Percentiles rank a stretch among this genome's conserved stretches.
Conservation (phyloP, 2,329 filamentous ascomycete species). For the Coniochaeta sp. region DNA sequence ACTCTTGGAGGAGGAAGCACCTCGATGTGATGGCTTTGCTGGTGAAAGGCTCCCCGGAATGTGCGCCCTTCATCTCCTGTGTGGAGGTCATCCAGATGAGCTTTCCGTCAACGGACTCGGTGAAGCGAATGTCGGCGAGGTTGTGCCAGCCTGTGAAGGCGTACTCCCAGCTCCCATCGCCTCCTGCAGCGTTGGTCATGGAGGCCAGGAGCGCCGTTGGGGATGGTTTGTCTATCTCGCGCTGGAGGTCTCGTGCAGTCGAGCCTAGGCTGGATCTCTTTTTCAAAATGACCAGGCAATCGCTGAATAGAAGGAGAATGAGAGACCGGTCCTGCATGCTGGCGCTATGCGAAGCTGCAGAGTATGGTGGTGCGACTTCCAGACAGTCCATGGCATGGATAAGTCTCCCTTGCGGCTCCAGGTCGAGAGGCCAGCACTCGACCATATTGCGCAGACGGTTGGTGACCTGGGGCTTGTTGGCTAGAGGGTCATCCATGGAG, state of each 20-base stretch:
- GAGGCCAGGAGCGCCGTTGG: slow-evolving; percentile 55
- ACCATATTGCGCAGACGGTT: slow-evolving; percentile 71
- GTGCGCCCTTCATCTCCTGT: slow-evolving; percentile 50
- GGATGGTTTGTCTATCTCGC: slow-evolving; percentile 78
- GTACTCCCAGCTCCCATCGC: slow-evolving; percentile 60
- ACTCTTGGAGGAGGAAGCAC: slow-evolving; percentile 65
- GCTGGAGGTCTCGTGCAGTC: slow-evolving; percentile 69
- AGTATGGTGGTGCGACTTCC: slow-evolving; percentile 68
- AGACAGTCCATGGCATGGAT: slow-evolving; percentile 75
- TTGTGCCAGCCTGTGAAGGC: slow-evolving; percentile 67
- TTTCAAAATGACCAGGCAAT: slow-evolving; percentile 69
- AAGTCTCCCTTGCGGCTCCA: slow-evolving; percentile 69
- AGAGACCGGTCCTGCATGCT: slow-evolving; percentile 47
- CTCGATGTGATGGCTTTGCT: slow-evolving; percentile 51
- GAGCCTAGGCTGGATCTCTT: slow-evolving; percentile 57
- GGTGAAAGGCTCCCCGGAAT: slow-evolving; percentile 37
- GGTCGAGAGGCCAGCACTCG: slow-evolving; percentile 66
- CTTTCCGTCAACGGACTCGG: slow-evolving; percentile 58
- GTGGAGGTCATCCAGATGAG: slow-evolving; percentile 63
- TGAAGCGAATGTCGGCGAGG: slow-evolving; percentile 65
- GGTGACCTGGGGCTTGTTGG: slow-evolving; percentile 66
- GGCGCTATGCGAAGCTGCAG: slow-evolving; percentile 27
- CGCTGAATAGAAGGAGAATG: slow-evolving; percentile 78
- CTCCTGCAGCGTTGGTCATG: slow-evolving; percentile 56
- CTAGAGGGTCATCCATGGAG: slow-evolving; percentile 72